Base-by-base conservation (phyloP, 192 early-diverging fungal genomes). In the Backusella psychrophila region DNA sequence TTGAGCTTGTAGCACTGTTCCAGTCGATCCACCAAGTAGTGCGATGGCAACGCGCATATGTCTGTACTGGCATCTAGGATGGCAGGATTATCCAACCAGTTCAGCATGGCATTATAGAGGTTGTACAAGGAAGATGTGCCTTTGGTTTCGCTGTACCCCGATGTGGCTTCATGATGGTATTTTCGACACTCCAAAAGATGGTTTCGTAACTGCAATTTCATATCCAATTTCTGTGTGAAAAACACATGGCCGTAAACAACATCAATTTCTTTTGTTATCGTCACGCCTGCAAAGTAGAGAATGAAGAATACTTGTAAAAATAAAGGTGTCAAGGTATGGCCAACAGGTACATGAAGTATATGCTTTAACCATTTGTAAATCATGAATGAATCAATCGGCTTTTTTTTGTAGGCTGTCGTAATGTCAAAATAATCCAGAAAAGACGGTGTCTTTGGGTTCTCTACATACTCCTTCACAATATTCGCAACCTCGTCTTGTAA, bases 221-320 rank as follows among this genome's bases (percentile, higher is more conserved):
- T 46, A 17, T 84, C 81, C 26, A 79, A 69, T 23, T 75, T 78
- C 23, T 76, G 82, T 19, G 70, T 77, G 41, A 88, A 77, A 46
- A 88, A 86, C 8, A 80, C 71, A 67, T 69, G 74, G 0, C 84
- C 87, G 34, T 84, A 85, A 46, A 82, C 77, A 7, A 78, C 31
- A 71, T 46, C 38, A 29, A 42, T 21, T 15, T 73, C 67, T 14
- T 74, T 23, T 3, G 56, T 19, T 31, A 68, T 34, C 38, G 77
- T 35, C 70, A 79, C 4, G 46, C 74, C 83, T 15, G 80, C 78
- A 77, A 84, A 87, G 36, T 88, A 88, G 4, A 88, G 77, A 23
- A 72, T 80, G 44, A 88, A 88, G 56, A 88, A 84, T 75, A 83
- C 75, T 59, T 88, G 87, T 56, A 85, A 82, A 38, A 78, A 85